Evolutionary conservation across 2,329 filamentous ascomycete species (phyloP).

Genomic region (Paecilomyces niveus): DNA sequence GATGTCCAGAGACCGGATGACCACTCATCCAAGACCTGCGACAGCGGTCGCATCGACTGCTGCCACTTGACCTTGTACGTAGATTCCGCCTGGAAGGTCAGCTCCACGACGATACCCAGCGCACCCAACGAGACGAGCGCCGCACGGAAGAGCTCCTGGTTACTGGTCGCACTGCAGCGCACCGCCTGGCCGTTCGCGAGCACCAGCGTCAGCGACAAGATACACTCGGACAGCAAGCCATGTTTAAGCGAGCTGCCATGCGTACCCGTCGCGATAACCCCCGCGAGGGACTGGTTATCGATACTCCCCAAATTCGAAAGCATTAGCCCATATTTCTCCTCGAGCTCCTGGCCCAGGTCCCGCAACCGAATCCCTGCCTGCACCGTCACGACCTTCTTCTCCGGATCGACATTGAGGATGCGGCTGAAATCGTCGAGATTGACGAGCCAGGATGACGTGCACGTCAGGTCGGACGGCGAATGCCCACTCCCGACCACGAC

Average conservation of each 20-base stretch:
- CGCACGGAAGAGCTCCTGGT: conserved; percentile 77
- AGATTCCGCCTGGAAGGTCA: conserved; percentile 74
- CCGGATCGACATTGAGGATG: conserved; percentile 62
- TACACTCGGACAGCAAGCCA: conserved; percentile 73
- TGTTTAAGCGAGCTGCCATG: conserved; percentile 82
- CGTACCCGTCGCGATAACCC: conserved; percentile 86
- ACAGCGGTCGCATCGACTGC: conserved; percentile 68
- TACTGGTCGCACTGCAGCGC: conserved; percentile 59
- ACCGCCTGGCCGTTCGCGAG: conserved; percentile 71
- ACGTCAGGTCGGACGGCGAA: conserved; percentile 86
- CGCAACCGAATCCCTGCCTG: conserved; percentile 83
- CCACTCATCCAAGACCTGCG: conserved; percentile 65
- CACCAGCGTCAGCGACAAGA: conserved; percentile 69
- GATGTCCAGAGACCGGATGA: conserved; percentile 68
- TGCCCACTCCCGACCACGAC: conserved; percentile 86
- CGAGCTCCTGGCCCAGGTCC: conserved; percentile 65
- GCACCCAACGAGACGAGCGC: conserved; percentile 82
- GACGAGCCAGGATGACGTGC: conserved; percentile 87
- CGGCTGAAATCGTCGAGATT: conserved; percentile 80
- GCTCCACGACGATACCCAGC: conserved; percentile 81
- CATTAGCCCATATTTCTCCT: conserved; percentile 62
- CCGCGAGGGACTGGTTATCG: conserved; percentile 86
- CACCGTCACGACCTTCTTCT: conserved; percentile 63
- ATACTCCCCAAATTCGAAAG: conserved; percentile 93
- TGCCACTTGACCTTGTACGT: conserved; percentile 81